Conservation (phyloP, 2,329 filamentous ascomycete genomes). For the Fusarium siculi region DNA sequence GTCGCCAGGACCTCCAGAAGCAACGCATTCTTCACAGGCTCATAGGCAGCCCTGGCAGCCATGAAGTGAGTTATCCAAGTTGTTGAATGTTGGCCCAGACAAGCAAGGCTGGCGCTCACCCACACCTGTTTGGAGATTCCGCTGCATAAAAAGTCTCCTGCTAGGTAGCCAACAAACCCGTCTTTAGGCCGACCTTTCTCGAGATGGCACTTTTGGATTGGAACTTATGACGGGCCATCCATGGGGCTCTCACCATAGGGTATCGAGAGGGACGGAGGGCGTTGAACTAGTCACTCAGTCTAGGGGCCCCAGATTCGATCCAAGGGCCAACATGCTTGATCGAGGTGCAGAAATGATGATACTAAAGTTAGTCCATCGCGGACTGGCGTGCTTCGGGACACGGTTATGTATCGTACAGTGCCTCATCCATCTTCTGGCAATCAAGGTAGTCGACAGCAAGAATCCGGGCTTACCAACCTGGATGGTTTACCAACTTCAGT, state of each 20-base stretch:
- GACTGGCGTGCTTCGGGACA: constrained; percentile 21
- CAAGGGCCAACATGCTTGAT: constrained; percentile 26
- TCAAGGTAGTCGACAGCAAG: not conserved
- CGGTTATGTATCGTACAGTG: not conserved
- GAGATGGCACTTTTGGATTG: not conserved
- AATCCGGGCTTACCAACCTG: not conserved
- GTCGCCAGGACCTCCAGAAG: not conserved
- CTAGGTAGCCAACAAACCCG: not conserved
- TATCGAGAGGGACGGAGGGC: constrained; percentile 18
- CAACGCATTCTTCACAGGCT: not conserved
- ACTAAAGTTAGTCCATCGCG: not conserved
- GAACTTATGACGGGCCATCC: not conserved
- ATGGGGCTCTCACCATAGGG: constrained; percentile 5
- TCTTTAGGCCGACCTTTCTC: not conserved
- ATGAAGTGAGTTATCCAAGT: not conserved
- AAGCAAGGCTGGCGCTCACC: not conserved
- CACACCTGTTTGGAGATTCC: constrained; percentile 6
- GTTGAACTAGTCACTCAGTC: constrained; percentile 25
- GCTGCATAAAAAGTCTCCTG: constrained; percentile 12
- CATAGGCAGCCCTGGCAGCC: not conserved
- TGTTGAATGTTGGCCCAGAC: not conserved
- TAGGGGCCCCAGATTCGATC: constrained; percentile 1
- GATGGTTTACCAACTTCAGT: not conserved
- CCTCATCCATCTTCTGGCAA: not conserved
- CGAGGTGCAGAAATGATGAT: constrained; percentile 30